Conservation (phyloP, 2,329 filamentous ascomycete genomes). For the Penicillium paneum region DNA sequence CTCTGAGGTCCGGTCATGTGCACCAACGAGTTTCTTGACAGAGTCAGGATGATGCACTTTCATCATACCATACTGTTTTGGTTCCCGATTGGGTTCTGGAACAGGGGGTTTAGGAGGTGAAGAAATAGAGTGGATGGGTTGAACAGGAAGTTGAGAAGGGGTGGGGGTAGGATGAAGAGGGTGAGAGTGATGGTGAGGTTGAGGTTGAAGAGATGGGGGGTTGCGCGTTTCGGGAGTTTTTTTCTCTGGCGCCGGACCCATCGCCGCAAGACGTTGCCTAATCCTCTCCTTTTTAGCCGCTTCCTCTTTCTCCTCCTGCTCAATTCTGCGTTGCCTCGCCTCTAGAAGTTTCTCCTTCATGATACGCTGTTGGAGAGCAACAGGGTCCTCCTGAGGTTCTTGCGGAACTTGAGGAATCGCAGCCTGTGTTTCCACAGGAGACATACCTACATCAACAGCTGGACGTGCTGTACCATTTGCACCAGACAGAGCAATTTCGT, state of each 20-base stretch:
- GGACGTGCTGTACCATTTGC: slow-evolving; percentile 32
- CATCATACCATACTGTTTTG: slow-evolving; percentile 61
- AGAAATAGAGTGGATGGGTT: slow-evolving; percentile 30
- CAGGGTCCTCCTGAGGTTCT: slow-evolving; percentile 39
- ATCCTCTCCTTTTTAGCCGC: slow-evolving; percentile 58
- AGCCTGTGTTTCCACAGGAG: slow-evolving; percentile 21
- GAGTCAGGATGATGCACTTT: slow-evolving; percentile 58
- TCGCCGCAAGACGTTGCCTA: slow-evolving; percentile 53
- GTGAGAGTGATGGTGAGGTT: slow-evolving; percentile 24
- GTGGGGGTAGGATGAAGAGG: slow-evolving; percentile 1
- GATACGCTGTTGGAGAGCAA: slow-evolving; percentile 57
- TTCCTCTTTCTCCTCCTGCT: slow-evolving; percentile 56
- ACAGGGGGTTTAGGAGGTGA: slow-evolving; percentile 60
- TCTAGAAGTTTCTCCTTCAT: slow-evolving; percentile 60
- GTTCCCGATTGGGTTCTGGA: slow-evolving; percentile 55
- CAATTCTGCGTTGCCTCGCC: slow-evolving; percentile 53
- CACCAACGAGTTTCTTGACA: slow-evolving; percentile 45
- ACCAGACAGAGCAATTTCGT: slow-evolving; percentile 16
- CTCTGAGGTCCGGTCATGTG: slow-evolving; percentile 36
- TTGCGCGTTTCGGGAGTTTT: slow-evolving; percentile 28
- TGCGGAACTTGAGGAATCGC: slow-evolving; percentile 15
- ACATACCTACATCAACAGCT: slow-evolving; percentile 28
- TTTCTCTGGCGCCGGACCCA: slow-evolving; percentile 48
- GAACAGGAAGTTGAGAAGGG: slow-evolving; percentile 3
- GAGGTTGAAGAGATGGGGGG: slow-evolving; percentile 20